Base-by-base conservation (phyloP, 495 filamentous ascomycete species). In the Penicillium ochrochloron region DNA sequence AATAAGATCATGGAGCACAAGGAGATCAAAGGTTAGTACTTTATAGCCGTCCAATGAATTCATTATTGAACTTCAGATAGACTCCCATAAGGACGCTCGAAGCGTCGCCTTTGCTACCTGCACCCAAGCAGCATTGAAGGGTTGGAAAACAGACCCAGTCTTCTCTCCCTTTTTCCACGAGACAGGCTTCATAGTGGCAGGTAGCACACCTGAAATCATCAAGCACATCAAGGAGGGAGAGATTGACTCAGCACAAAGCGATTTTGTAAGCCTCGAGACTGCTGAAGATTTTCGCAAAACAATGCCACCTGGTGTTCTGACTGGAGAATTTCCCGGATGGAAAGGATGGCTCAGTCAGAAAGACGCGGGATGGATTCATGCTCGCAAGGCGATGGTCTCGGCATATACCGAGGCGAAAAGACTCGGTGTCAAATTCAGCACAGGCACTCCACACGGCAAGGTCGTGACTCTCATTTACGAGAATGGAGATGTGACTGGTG, bases 1-100 rank as follows among this genome's bases (percentile, higher is more conserved):
- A 86, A 86, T 55, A 85, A 85, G 59, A 85, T 85, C 57, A 80
- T 85, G 70, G 83, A 86, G 65, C 76, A 78, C 56, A 73, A 71
- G 50, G 74, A 78, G 37, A 27, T 71, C n/a, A 77, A 81, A 75
- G 73, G 83, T 81, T 66, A 33, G 48, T 23, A 5, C 0, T 56
- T 19, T 59, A 70, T 41, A 60, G 25, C 33, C 8, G 39, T 10
- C 5, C 31, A 2, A 12, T 12, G 33, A 15, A n/a, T 3, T 23
- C 31, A n/a, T 25, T 56, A 37, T 15, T 37, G 29, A 35, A 17
- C 12, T 3, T n/a, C 8, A 11, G 53, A 56, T 39, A 73, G 70
- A 31, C 2, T 25, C 44, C 17, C 29, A 69, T 3, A 27, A 72
- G 0, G 72, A 79, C 57, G 58, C 75, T 0, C 63, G 39, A 52